These are phyloP conservation scores for Globisporangium takayamanum DNA, from an alignment of 352 stramenopile species.

Conservation along the genomic window DNA sequence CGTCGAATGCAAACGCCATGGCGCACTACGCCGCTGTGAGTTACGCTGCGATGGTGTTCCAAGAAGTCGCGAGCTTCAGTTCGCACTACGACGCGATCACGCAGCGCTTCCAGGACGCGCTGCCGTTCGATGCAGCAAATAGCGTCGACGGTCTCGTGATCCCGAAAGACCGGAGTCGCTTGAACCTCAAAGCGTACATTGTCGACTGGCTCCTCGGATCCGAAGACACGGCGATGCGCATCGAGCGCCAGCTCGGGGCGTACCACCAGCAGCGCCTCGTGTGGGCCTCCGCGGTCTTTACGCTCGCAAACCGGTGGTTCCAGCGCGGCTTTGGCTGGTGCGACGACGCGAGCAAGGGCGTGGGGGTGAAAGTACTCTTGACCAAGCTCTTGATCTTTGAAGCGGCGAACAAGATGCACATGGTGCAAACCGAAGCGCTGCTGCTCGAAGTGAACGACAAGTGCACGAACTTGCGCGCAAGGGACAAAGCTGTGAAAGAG, in stretches of 20 bases:
- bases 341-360: conserved; percentile 43
- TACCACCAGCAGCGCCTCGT: conserved; percentile 47
- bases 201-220: conserved; percentile 58
- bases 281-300: conserved; percentile 53
- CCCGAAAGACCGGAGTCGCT: conserved; percentile 35
- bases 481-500: conserved; percentile 36
- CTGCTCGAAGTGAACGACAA: conserved; percentile 60
- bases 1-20: conserved; percentile 52
- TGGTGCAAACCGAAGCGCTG: conserved; percentile 52
- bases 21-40: conserved; percentile 61
- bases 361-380: conserved; percentile 55
- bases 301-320: conserved; percentile 57
- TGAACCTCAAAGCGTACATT: conserved; percentile 39
- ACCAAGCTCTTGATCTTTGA: conserved; percentile 52
- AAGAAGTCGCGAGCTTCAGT: conserved; percentile 53
- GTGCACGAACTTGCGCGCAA: conserved; percentile 37
- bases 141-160: conserved; percentile 34
- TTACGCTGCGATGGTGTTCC: conserved; percentile 46
- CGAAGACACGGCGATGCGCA: conserved; percentile 38
- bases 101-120: conserved; percentile 32
- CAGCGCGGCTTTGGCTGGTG: conserved; percentile 62
- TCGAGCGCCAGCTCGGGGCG: conserved; percentile 35
- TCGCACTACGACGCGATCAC: conserved; percentile 33
- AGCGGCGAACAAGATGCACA: conserved; percentile 72
- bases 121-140: conserved; percentile 34